Base-by-base conservation (phyloP, 306 rosid genomes). In the Rosa persica region DNA sequence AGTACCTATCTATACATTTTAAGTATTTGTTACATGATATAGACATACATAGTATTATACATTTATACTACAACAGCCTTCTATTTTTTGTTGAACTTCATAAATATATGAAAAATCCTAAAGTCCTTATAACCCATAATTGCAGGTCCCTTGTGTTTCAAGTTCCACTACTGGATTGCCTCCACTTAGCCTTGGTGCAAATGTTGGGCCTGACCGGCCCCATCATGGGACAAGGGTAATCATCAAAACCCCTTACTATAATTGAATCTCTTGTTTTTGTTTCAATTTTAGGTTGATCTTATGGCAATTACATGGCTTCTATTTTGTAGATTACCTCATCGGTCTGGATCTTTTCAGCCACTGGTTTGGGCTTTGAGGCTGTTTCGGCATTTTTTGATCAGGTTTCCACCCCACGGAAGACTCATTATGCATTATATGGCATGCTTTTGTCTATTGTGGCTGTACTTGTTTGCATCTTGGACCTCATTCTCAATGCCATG, bases 301-400 rank as follows among this genome's bases (percentile, higher is more conserved):
- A 55, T 7, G 17, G 5, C 42, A 39, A 73, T n/a, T n/a, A 27
- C 12, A 8, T 61, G 62, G 51, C 40, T 12, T 25, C 51, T 6
- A 6, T 13, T 65, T 16, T 65, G 67, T 61, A 61, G 67, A 10
- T 25, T 25, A 27, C 23, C 36, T 5, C 44, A 38, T 2, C 4
- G 0, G 12, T 12, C 11, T 72, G 47, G 76, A n/a, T 40, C n/a
- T 39, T 73, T 12, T 19, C 25, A 15, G 49, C 12, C 67, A 15
- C 0, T 54, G 67, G 16, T 10, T 25, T 73, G 8, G 5, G 22
- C 39, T 17, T 55, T 34, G 77, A 73, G 43, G 61, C 30, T 1
- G 61, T 39, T 5, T 73, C 77, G 0, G 39, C 67, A 6, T 17
- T 0, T 40, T 74, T 74, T 22, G 67, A 74, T 57, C 77, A 74